Conservation (phyloP, 441 rosid species). For the Daphne laureola region DNA sequence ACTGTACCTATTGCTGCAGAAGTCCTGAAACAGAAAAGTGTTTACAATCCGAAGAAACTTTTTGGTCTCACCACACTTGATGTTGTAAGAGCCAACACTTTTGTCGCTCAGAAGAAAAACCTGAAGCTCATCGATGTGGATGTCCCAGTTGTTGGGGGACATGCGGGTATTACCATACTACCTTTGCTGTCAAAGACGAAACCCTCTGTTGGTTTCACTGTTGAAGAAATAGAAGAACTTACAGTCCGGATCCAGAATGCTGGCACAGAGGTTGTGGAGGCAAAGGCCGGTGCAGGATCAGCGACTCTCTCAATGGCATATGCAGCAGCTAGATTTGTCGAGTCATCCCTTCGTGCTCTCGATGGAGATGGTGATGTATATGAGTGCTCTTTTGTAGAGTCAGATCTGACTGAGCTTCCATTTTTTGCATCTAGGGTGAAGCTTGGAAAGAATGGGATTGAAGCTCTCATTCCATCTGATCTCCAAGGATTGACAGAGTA, state of each 20-base stretch:
- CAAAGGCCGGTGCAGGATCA: constrained; percentile 95
- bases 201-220: constrained; percentile 65
- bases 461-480: constrained; percentile 65
- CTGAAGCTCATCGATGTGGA: constrained; percentile 89
- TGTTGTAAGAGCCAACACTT: constrained; percentile 93
- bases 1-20: constrained; percentile 95
- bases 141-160: constrained; percentile 92
- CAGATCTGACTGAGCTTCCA: constrained; percentile 71
- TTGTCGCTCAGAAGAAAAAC: constrained; percentile 83
- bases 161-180: constrained; percentile 88
- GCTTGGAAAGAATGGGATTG: constrained; percentile 79
- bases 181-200: constrained; percentile 81
- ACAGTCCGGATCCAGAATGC: constrained; percentile 92
- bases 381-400: constrained; percentile 79
- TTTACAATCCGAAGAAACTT: constrained; percentile 85
- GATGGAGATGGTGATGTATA: constrained; percentile 92
- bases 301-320: constrained; percentile 97
- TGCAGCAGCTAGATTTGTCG: constrained; percentile 93
- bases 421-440: constrained; percentile 89
- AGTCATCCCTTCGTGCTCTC: constrained; percentile 91
- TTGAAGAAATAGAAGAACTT: constrained; percentile 65
- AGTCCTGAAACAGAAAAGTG: constrained; percentile 80
- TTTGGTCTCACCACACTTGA: constrained; percentile 93
- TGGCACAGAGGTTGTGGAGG: constrained; percentile 98
- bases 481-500: constrained; percentile 74